These are phyloP conservation scores for Vigna hirtella DNA, from an alignment of 306 rosid genomes.

Conservation along the genomic window DNA sequence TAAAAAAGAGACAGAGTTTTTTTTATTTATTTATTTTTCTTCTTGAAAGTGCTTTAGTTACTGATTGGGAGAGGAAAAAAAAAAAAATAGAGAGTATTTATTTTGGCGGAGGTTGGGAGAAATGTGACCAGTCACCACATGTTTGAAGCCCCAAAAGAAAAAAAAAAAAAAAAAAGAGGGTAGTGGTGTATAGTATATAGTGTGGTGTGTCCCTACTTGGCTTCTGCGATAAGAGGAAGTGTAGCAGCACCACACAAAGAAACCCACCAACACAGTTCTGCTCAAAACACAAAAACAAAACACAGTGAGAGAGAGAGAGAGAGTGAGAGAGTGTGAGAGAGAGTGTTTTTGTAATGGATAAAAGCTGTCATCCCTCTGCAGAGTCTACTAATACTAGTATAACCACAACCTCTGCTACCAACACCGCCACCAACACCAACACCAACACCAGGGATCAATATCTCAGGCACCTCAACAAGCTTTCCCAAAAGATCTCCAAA, in stretches of 20 bases:
- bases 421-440: background rate
- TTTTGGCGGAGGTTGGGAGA: background rate
- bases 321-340: slow-evolving; percentile 4
- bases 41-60: no score
- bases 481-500: slow-evolving; percentile 95
- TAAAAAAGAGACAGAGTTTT: background rate
- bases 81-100: background rate
- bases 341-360: slow-evolving; percentile 45
- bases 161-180: no score
- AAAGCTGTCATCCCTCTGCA: slow-evolving; percentile 51
- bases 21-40: background rate
- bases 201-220: slow-evolving; percentile 44
- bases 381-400: slow-evolving; percentile 34
- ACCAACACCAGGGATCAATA: slow-evolving; percentile 51
- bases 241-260: slow-evolving; percentile 40
- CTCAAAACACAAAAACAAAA: background rate
- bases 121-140: background rate
- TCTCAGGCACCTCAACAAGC: slow-evolving; percentile 83
- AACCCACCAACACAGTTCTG: slow-evolving; percentile 28
- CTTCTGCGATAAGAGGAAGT: slow-evolving; percentile 45
- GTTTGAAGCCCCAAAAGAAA: background rate
- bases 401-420: background rate
- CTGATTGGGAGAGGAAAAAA: background rate
- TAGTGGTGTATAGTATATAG: background rate
- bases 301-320: background rate